Evolutionary conservation across 2,329 filamentous ascomycete genomes (phyloP).

Genomic region (Arthroderma uncinatum): DNA sequence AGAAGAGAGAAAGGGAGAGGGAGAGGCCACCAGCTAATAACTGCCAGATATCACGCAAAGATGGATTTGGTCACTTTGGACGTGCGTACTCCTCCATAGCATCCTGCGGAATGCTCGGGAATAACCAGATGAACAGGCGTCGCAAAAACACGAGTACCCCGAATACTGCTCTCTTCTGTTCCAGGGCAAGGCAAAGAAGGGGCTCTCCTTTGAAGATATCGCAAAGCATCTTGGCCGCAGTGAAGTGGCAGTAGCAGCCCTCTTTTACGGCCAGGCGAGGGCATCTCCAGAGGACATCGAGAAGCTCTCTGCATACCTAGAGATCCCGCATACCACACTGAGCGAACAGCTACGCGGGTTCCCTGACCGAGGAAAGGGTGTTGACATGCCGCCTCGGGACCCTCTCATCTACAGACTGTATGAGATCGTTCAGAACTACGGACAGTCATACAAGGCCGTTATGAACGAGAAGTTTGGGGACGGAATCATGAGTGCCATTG

Average conservation of each 20-base stretch:
- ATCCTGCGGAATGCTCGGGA: background rate
- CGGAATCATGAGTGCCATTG: constrained; percentile 94
- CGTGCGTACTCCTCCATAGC: background rate
- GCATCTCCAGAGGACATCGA: constrained; percentile 59
- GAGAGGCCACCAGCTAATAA: background rate
- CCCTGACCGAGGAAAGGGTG: constrained; percentile 66
- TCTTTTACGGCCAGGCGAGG: constrained; percentile 81
- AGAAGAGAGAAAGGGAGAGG: background rate
- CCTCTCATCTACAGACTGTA: constrained; percentile 83
- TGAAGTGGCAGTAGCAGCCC: constrained; percentile 72
- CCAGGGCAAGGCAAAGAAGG: constrained; percentile 63
- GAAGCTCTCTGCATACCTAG: constrained; percentile 55
- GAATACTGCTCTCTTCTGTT: constrained; percentile 63
- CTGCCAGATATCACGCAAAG: background rate
- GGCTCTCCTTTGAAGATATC: constrained; percentile 69
- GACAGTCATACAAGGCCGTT: constrained; percentile 89
- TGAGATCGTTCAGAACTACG: constrained; percentile 94
- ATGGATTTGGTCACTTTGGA: constrained; percentile 3
- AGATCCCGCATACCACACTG: constrained; percentile 47
- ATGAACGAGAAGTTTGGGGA: constrained; percentile 91
- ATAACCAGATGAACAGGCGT: constrained; percentile 39
- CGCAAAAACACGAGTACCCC: constrained; percentile 59
- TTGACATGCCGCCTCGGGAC: constrained; percentile 75
- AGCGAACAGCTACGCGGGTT: constrained; percentile 56
- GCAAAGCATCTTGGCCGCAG: constrained; percentile 61